Evolutionary conservation across 495 filamentous ascomycete genomes (phyloP).

Genomic region (Tuber melanosporum): DNA sequence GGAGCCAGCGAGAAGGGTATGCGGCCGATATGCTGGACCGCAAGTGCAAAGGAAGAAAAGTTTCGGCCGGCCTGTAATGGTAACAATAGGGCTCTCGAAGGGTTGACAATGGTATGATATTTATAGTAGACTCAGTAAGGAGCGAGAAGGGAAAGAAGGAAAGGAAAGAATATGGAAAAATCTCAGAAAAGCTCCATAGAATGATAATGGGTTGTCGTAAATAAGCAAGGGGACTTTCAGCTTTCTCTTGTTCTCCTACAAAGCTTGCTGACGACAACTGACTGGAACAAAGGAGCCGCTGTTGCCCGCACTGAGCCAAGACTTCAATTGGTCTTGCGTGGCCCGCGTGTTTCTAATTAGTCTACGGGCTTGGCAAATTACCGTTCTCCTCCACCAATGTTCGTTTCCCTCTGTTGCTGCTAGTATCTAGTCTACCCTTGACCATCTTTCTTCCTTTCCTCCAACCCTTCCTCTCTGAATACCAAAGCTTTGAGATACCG

Average conservation of each 20-base stretch:
- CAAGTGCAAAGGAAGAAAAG: background rate
- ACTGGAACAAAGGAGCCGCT: background rate
- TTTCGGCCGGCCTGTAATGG: background rate
- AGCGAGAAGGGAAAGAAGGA: background rate
- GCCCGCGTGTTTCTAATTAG: background rate
- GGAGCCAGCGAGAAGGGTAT: slow-evolving; percentile 24
- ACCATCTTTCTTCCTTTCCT: background rate
- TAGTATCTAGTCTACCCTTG: background rate
- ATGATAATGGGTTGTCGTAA: background rate
- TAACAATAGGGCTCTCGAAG: background rate
- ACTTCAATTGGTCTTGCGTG: background rate
- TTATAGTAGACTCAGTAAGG: background rate
- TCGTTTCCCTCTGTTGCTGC: background rate
- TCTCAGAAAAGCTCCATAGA: background rate
- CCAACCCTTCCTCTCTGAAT: background rate
- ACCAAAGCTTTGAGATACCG: background rate
- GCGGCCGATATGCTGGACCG: slow-evolving; percentile 5
- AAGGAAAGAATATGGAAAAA: background rate
- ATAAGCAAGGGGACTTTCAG: background rate
- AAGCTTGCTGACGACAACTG: too few species aligned
- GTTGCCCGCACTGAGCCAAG: slow-evolving; percentile 2
- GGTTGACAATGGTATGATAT: background rate
- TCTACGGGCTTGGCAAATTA: slow-evolving; percentile 1
- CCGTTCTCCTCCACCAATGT: background rate
- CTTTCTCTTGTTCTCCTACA: background rate